These are phyloP conservation scores for Pseudozyma hubeiensis DNA, from an alignment of 1,284 basidiomycete genomes.

Conservation along the genomic window DNA sequence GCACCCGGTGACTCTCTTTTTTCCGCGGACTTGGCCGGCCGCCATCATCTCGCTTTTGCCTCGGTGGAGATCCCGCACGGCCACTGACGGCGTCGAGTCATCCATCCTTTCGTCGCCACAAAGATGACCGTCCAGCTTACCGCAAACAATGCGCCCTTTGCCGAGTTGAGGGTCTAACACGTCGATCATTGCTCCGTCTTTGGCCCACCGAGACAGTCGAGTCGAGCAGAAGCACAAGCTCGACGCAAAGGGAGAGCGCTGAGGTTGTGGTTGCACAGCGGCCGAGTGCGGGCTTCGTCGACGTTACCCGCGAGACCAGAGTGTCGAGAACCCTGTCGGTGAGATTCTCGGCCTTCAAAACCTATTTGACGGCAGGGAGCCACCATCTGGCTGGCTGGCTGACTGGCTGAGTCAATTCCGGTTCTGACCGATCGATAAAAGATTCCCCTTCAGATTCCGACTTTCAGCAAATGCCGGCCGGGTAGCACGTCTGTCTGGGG, in stretches of 20 bases:
- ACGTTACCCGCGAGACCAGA: not conserved
- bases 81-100: slow-evolving; percentile 5
- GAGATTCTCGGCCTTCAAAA: slow-evolving; percentile 28
- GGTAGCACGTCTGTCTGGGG: too few relatives aligned
- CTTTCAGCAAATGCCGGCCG: too few relatives aligned
- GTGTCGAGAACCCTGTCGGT: slow-evolving; percentile 11
- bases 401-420: slow-evolving; percentile 17
- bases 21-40: slow-evolving; percentile 20
- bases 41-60: slow-evolving; percentile 10
- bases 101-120: not conserved
- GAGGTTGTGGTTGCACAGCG: not conserved
- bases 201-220: not conserved
- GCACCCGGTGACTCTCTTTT: too few relatives aligned
- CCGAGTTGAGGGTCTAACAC: too few relatives aligned
- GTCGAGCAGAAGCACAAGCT: too few relatives aligned
- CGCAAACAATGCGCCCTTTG: not conserved
- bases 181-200: too few relatives aligned
- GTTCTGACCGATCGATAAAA: slow-evolving; percentile 51
- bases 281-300: slow-evolving; percentile 7
- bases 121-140: slow-evolving; percentile 12
- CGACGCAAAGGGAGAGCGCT: too few relatives aligned
- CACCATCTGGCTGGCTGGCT: not conserved
- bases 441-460: too few relatives aligned
- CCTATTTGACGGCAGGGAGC: not conserved
- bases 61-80: slow-evolving; percentile 11